Base-by-base conservation (phyloP, 2,329 filamentous ascomycete genomes). In the Arthrobotrys iridis region DNA sequence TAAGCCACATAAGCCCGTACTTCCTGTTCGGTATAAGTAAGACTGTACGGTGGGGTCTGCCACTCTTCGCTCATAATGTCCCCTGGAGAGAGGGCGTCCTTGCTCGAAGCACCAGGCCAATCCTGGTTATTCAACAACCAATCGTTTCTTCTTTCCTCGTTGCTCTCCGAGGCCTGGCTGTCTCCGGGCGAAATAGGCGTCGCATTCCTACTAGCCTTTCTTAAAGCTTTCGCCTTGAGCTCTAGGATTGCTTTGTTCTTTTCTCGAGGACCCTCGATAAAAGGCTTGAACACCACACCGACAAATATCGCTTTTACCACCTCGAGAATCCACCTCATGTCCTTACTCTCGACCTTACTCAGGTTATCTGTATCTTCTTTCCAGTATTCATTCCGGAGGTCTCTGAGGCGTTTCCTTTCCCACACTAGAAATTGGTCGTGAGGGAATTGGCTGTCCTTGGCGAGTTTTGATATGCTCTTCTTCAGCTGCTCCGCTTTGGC, bases 311-410 rank as follows among this genome's bases (percentile, higher is more conserved):
- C 65, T 40, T 76, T 76, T n/a, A 76, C 37, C 2, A 76, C 72
- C 22, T 76, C 72, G 1, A 76, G 59, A n/a, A 76, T 71, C 72
- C 72, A 76, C 35, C 72, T 35, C 64, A 76, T 76, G 33, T 76
- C 72, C 37, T 71, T 76, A 15, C 72, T 76, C 37, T 76, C 72
- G 5, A 76, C 65, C 41, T 71, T 76, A 26, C 65, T 71, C 4
- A 76, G 59, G 24, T 76, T 76, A 37, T 76, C 72, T 8, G 72
- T 71, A 48, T 71, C 66, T 55, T 76, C 72, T 33, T 75, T 76
- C 72, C 72, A 76, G 46, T 76, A 76, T 18, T 76, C 72, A 41
- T 76, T 75, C 57, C 72, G 41, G 18, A 71, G 45, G 18, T 76
- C 72, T 11, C 72, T 48, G 13, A 76, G 43, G 3, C 64, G 45